Evolutionary conservation across 768 basidiomycete genomes (phyloP), one percentile per base, ranked within the genome.

Genomic region (Cystobasidium ongulense): DNA sequence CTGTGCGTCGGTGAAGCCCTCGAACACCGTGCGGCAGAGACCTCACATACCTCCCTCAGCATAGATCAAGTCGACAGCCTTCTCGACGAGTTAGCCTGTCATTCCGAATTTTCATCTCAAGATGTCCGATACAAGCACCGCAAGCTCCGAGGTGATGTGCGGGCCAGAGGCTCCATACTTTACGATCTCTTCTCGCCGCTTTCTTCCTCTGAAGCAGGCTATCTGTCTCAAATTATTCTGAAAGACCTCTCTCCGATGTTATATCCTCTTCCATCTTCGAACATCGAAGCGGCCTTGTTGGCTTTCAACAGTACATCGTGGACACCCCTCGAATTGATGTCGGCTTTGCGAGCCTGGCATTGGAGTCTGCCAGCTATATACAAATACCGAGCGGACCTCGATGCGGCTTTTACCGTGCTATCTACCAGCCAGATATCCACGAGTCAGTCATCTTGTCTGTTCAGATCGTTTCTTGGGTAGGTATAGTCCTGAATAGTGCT

Each of bases 171-270:
- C 17, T 75, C 74, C 0, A 84, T 87, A 72, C 82, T 92, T 1
- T 81, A 82, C n/a, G 80, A 82, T 18, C 83, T 94, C 1, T 92
- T 87, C 75, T 82, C 84, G 46, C 80, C 83, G 1, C 81, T 92
- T 11, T 83, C 87, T 0, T 87, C 91, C 0, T 80, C 81, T 13
- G 88, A 90, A 46, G 85, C 88, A 1, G 83, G 86, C 0, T 85
- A 88, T 75, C 82, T 94, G 61, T 89, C 89, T 0, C 93, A 97
- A 78, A 88, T 95, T 75, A 89, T 97, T 73, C 85, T 95, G 39
- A 90, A 89, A 75, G 93, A 97, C 80, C 82, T 97, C 0, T 85
- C 88, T 33, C 91, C 92, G 8, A 80, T 94, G 0, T 80, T 93
- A 0, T 90, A 90, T 76, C 88, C 90, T 1, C 82, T 88, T 0